Conservation (phyloP, 164 flowering plant genomes). For the Vitis cinerea region DNA sequence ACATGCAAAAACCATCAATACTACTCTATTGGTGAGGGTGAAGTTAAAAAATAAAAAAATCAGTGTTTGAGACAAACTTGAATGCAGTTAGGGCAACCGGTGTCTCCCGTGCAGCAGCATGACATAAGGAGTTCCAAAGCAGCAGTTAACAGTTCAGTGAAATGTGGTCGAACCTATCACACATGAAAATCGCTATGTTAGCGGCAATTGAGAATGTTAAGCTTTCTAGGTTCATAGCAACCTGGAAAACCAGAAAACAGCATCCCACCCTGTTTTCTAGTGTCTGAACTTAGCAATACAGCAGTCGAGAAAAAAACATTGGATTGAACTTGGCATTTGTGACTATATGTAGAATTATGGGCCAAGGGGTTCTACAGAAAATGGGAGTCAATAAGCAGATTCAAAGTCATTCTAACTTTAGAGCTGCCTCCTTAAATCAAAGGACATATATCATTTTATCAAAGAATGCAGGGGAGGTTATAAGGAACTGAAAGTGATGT, state of each 20-base stretch:
- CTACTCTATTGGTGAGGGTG: background rate
- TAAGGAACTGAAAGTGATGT: background rate
- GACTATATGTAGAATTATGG: background rate
- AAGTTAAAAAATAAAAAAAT: background rate
- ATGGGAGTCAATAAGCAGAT: background rate
- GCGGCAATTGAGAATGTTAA: background rate
- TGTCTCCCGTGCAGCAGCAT: constrained; percentile 57
- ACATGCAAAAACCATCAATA: constrained; percentile 10
- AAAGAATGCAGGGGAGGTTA: too few species aligned
- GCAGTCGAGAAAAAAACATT: too few species aligned
- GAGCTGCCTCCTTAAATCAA: too few species aligned
- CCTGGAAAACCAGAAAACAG: too few species aligned
- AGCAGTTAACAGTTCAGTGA: constrained; percentile 58
- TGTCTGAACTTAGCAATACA: too few species aligned
- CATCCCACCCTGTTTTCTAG: too few species aligned
- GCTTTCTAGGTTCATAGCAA: too few species aligned
- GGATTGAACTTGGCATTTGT: background rate
- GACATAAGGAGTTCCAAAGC: constrained; percentile 77
- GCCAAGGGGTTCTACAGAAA: background rate
- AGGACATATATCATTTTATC: too few species aligned
- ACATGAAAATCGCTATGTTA: constrained; percentile 4
- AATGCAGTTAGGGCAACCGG: constrained; percentile 86
- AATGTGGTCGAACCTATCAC: constrained; percentile 66
- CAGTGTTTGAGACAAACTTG: constrained; percentile 48
- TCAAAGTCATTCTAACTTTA: too few species aligned